Evolutionary conservation across 441 rosid species (phyloP), one percentile per base, ranked within the genome.

Genomic region (Erodium texanum): DNA sequence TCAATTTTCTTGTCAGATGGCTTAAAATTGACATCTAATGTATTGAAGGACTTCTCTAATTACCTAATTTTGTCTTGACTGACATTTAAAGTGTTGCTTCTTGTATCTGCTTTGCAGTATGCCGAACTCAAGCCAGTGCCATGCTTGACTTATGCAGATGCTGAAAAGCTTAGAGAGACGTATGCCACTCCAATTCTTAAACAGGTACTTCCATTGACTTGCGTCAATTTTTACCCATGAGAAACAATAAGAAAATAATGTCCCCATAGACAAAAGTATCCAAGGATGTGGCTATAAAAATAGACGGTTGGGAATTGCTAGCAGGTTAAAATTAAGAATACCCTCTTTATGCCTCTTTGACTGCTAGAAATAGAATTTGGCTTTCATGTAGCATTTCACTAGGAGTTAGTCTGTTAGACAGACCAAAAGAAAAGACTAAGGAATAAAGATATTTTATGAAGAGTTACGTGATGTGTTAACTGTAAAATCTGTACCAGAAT

Each of bases 111-210:
- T 71, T 67, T 71, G 78, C 81, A 93, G 99, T 93, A 91, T 73
- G 99, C 97, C 43, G 97, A 93, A 79, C 87, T 93, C 76, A 91
- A 87, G 79, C 99, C 99, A 18, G 99, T 91, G 67, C 88, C 93
- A 36, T 91, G 99, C 77, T 75, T 91, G 82, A 91, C 96, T 52
- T 88, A 83, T 79, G 72, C 89, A n/a, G 89, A 89, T 76, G 99
- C 99, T 15, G 83, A 82, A 68, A 74, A 56, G 64, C 77, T 89
- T 62, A 89, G 96, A 74, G 96, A 88, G 72, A 80, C 77, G 66
- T 80, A 80, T 45, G 87, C 97, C 69, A 93, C 96, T 76, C 89
- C 96, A 50, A 88, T 88, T 75, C 89, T 93, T 77, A 91, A 86
- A 65, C 99, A 91, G 97, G 99, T 93, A 73, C 11, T 11, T 75